phyloP scores from a whole-genome alignment of 129 eudicot species.

The Chrysanthemum lavandulifolium region DNA sequence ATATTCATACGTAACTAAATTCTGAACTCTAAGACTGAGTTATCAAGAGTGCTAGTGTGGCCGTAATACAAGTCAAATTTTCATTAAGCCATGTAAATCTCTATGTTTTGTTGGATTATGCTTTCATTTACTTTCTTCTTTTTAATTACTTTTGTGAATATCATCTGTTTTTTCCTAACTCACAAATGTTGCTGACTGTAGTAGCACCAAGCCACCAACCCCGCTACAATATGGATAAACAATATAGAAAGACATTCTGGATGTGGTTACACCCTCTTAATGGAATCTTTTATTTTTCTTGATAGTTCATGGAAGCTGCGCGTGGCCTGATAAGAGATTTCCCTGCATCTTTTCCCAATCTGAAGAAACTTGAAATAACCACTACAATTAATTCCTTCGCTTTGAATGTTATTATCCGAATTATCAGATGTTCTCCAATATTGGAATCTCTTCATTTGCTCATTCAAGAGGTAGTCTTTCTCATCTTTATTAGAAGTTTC shows the following conservation, averaged over 20 bases:
- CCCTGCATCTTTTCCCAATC: slow-evolving; percentile 5
- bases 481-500: background rate
- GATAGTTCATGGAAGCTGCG: background rate
- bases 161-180: too few relatives aligned
- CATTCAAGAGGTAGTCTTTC: slow-evolving; percentile 8
- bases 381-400: background rate
- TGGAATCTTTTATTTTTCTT: background rate
- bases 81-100: background rate
- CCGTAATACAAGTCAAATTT: background rate
- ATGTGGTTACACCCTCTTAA: background rate
- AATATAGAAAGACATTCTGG: too few relatives aligned
- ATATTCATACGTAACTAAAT: too few relatives aligned
- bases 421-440: slow-evolving; percentile 4
- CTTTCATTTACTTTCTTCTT: background rate
- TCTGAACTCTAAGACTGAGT: too few relatives aligned
- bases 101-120: too few relatives aligned
- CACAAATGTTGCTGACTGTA: too few relatives aligned
- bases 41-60: too few relatives aligned
- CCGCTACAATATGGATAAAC: background rate
- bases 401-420: background rate
- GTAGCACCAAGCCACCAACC: too few relatives aligned
- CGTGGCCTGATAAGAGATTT: background rate
- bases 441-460: slow-evolving; percentile 23
- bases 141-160: background rate
- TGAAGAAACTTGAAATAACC: slow-evolving; percentile 23